A percentile compares a stretch with the other conserved stretches of the same genome.
phyloP scores from a whole-genome alignment of 1,139 yeast species.

The Kurtzmaniella quercitrusa region DNA sequence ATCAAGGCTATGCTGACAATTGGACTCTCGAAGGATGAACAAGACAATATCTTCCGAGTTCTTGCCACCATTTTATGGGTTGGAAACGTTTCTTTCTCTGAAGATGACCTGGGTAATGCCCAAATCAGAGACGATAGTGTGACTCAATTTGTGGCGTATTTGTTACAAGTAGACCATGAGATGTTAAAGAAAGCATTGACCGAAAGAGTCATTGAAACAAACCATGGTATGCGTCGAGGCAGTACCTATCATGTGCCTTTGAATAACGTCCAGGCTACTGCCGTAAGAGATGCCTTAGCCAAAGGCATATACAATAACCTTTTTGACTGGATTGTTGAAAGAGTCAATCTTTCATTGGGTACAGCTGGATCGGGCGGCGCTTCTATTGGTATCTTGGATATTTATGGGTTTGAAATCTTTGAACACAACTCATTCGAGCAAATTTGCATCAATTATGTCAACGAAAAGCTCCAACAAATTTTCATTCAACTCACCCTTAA shows the following conservation, averaged over 20 bases:
- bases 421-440: constrained; percentile 97
- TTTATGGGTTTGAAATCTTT: constrained; percentile 96
- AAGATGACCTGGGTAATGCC: constrained; percentile 85
- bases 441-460: constrained; percentile 93
- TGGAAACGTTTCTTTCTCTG: constrained; percentile 84
- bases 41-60: constrained; percentile 83
- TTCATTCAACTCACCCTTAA: constrained; percentile 92
- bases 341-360: constrained; percentile 73
- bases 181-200: constrained; percentile 64
- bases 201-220: constrained; percentile 84
- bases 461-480: constrained; percentile 95
- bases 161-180: constrained; percentile 74
- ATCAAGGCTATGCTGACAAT: constrained; percentile 81
- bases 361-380: constrained; percentile 27
- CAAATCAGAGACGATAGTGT: constrained; percentile 79
- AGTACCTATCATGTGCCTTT: constrained; percentile 93
- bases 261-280: constrained; percentile 86
- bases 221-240: constrained; percentile 84
- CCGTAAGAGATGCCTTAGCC: constrained; percentile 93
- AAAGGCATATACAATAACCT: constrained; percentile 90
- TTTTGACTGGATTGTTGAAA: constrained; percentile 96
- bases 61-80: constrained; percentile 89
- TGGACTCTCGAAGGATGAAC: constrained; percentile 78
- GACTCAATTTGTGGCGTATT: constrained; percentile 88
- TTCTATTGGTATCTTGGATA: constrained; percentile 92